Evolutionary conservation across 495 filamentous ascomycete species (phyloP).

Genomic region (Trichoderma parareesei): DNA sequence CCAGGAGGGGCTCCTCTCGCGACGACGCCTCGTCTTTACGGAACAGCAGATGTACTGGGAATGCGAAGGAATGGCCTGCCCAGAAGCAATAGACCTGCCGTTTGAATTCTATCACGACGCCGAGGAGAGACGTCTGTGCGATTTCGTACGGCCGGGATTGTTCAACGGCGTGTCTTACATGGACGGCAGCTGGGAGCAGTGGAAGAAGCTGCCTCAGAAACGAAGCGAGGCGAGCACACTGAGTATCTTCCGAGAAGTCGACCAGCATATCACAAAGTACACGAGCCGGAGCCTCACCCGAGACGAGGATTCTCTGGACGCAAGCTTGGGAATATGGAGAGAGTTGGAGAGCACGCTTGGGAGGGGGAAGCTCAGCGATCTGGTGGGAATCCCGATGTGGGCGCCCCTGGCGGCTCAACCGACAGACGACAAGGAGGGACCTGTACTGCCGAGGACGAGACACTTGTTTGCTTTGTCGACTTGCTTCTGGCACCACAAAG

Average conservation of each 20-base stretch:
- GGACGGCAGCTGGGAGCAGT: slow-evolving; percentile 14
- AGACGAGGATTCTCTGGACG: slow-evolving; percentile 18
- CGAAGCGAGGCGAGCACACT: not conserved
- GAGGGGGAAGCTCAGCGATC: slow-evolving; percentile 7
- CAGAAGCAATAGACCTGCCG: slow-evolving; percentile 11
- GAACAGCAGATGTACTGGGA: slow-evolving; percentile 29
- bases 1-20: slow-evolving; percentile 29
- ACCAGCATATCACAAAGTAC: slow-evolving; percentile 7
- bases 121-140: not conserved
- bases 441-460: not conserved
- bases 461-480: not conserved
- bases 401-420: not conserved
- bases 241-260: slow-evolving; percentile 6
- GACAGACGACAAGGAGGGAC: not conserved
- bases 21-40: slow-evolving; percentile 26
- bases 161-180: slow-evolving; percentile 4
- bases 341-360: slow-evolving; percentile 13
- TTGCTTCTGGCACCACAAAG: slow-evolving; percentile 5
- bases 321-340: slow-evolving; percentile 10
- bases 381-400: slow-evolving; percentile 3
- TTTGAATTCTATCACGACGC: not conserved
- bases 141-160: not conserved
- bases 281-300: slow-evolving; percentile 12
- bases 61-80: slow-evolving; percentile 21
- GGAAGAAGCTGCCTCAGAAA: slow-evolving; percentile 12